Base-by-base conservation (phyloP, 2,329 filamentous ascomycete species). In the Fusarium sacchari region DNA sequence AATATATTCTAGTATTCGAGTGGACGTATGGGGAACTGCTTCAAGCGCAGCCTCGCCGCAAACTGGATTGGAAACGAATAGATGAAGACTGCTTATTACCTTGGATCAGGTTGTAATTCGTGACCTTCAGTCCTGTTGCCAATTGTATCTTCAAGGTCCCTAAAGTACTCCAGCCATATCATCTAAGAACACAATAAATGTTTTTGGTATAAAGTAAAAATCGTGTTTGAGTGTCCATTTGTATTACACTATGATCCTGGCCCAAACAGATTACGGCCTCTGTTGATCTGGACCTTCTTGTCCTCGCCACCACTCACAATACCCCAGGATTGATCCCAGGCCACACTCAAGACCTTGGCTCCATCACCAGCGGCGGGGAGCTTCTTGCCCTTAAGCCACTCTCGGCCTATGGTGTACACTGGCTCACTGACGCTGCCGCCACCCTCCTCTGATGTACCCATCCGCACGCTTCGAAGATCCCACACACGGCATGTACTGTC, bases 261-360 rank as follows among this genome's bases (percentile, higher is more conserved):
- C 39, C 80, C 78, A 49, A 88, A 79, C 47, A 89, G 74, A 64
- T 86, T 88, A 71, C 88, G 87, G 24, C 90, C 91, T 75, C 89
- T 88, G 82, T 99, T 98, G 69, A 99, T 91, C 86, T 99, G 96
- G 78, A 99, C 91, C 85, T 90, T 91, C 85, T 96, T 97, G 80
- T 99, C 96, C 87, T 98, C 95, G 22, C 96, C 95, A 47, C 87
- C 95, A 79, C 94, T 97, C 49, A 98, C 93, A 80, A 99, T 96
- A 3, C 96, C 97, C 79, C 97, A 90, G 12, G 91, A 89, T 80
- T 88, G 86, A 82, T 98, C 94, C 96, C 96, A 99, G 67, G 87
- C 89, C 10, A 98, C 93, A 39, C 90, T 89, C 82, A 98, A 94
- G 55, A 99, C 94, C 88, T 98, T 98, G 71, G 92, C 90, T 30